Evolutionary conservation across 164 flowering plant genomes (phyloP), one percentile per base, ranked within the genome.

Genomic region (Vitis cinerea): DNA sequence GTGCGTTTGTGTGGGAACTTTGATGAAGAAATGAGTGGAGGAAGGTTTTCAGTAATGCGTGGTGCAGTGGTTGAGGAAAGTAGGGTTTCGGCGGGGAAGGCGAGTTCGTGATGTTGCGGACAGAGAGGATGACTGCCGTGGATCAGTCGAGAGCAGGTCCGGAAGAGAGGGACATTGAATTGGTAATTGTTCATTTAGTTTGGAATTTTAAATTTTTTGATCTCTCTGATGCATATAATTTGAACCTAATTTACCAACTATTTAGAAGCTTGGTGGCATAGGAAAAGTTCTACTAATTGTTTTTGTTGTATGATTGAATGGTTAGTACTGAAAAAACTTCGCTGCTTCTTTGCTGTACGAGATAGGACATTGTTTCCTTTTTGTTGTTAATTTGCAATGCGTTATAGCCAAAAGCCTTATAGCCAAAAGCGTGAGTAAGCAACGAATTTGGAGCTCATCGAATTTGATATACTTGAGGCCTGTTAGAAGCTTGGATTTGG

Each of bases 81-180:
- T 50, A 59, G 50, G 31, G 52, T 19, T 61, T 15, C 13, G 53
- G 57, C 11, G 50, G 16, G 49, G 56, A 15, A n/a, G 17, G 15
- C 17, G 44, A 58, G 37, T 54, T 53, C 61, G 55, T 77, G 77
- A 75, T 76, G 76, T 69, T 74, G 63, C 58, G 65, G 58, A 72
- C 70, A 77, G 84, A 78, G 73, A 81, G 71, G 67, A 80, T 80
- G 87, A 64, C 76, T 59, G 64, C 83, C 62, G 86, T 23, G 57
- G 71, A 85, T 72, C 80, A 69, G 71, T 74, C 72, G 7, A 72
- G 86, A 57, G 74, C 80, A 53, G 86, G 80, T 12, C 75, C 80
- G 8, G 82, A 76, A 3, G 92, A 88, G 61, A 82, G 92, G 66
- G 92, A 88, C 81, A 77, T 86, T 59, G 92, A 88, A 65, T 86